Conservation (phyloP, 768 basidiomycete species). For the Mycena crocata region DNA sequence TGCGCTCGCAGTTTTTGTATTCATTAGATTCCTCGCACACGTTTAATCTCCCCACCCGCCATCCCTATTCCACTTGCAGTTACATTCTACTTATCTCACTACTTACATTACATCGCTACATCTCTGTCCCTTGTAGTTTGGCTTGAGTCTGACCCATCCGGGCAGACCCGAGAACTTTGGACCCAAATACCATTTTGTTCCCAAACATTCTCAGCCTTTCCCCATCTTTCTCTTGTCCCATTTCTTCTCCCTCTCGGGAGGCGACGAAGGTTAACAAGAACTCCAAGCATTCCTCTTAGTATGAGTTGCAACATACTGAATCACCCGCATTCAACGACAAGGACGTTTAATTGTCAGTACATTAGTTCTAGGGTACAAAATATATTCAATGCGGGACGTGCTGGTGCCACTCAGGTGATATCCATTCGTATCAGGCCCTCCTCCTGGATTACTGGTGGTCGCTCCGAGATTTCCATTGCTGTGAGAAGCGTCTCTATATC, state of each 20-base stretch:
- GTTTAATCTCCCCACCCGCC: slow-evolving; percentile 2
- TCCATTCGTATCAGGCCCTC: slow-evolving; percentile 36
- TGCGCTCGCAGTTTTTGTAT: slow-evolving; percentile 5
- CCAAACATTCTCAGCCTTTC: slow-evolving; percentile 4
- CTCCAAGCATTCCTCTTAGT: too few species aligned
- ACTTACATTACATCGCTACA: slow-evolving; percentile 4
- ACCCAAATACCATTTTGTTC: slow-evolving; percentile 8
- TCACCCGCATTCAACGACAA: too few species aligned
- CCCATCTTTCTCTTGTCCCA: background rate
- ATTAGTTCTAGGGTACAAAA: too few species aligned
- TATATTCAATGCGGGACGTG: background rate
- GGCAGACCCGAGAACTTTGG: slow-evolving; percentile 18
- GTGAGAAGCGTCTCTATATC: slow-evolving; percentile 80
- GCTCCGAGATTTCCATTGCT: slow-evolving; percentile 70
- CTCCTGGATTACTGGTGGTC: slow-evolving; percentile 48
- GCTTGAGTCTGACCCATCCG: slow-evolving; percentile 17
- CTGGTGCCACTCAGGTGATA: background rate
- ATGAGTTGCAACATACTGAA: too few species aligned
- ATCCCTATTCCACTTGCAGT: slow-evolving; percentile 3
- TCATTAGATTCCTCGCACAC: slow-evolving; percentile 1
- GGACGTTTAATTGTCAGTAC: too few species aligned
- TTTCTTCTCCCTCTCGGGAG: slow-evolving; percentile 7
- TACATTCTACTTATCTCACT: background rate
- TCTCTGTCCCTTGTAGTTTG: slow-evolving; percentile 6
- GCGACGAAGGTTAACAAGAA: slow-evolving; percentile 14